Evolutionary conservation across 2,329 filamentous ascomycete species (phyloP).

Genomic region (Leptographium radiaticola): DNA sequence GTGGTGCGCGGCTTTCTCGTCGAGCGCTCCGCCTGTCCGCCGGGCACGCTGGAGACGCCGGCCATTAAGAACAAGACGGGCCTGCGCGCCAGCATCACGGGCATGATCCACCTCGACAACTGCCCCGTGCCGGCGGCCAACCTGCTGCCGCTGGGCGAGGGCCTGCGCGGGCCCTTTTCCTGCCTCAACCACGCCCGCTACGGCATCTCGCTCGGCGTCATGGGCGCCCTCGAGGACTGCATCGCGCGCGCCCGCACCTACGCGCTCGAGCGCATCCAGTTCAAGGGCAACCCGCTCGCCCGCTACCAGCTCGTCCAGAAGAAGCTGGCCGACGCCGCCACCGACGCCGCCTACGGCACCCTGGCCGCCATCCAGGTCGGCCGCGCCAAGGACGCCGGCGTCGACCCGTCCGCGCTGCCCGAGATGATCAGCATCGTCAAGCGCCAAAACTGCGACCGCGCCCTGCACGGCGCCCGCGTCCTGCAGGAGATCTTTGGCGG

Average conservation of each 20-base stretch:
- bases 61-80: constrained; percentile 92
- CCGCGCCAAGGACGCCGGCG: constrained; percentile 77
- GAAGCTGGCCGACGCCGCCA: constrained; percentile 86
- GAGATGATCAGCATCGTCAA: constrained; percentile 98
- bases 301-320: constrained; percentile 97
- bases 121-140: constrained; percentile 81
- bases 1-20: constrained; percentile 78
- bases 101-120: constrained; percentile 93
- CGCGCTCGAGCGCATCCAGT: constrained; percentile 86
- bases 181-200: constrained; percentile 90
- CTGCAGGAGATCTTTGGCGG: constrained; percentile 95
- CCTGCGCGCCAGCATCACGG: constrained; percentile 82
- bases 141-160: constrained; percentile 87
- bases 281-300: constrained; percentile 88
- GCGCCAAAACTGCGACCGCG: constrained; percentile 90
- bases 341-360: constrained; percentile 85
- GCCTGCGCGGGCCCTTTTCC: constrained; percentile 76
- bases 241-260: constrained; percentile 71
- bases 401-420: constrained; percentile 68
- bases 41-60: constrained; percentile 83
- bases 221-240: constrained; percentile 89
- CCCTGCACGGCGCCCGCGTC: constrained; percentile 62
- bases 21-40: constrained; percentile 71
- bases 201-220: constrained; percentile 87
- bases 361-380: constrained; percentile 84